phyloP scores from a whole-genome alignment of 108 stramenopile genomes.

The Discostella stelligeroides region DNA sequence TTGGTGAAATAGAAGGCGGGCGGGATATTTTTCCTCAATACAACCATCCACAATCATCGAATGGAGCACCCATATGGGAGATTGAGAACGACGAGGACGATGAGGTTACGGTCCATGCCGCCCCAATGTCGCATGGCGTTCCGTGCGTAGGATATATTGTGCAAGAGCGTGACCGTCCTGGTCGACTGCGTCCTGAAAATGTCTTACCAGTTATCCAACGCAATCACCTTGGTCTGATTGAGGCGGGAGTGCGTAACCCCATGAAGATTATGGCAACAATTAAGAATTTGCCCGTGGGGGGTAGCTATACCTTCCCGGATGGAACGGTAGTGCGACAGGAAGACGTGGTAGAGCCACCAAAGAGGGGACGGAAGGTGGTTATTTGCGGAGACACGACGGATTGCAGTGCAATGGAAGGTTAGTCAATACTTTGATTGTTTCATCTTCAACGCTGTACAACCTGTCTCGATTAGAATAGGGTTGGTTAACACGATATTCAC shows the following conservation, averaged over 20 bases:
- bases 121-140: conserved; percentile 94
- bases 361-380: conserved; percentile 89
- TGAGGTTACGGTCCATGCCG: conserved; percentile 81
- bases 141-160: conserved; percentile 95
- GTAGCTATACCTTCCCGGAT: conserved; percentile 90
- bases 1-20: conserved; percentile 45
- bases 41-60: conserved; percentile 65
- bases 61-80: conserved; percentile 88
- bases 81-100: conserved; percentile 80
- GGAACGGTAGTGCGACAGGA: conserved; percentile 80
- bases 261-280: conserved; percentile 87
- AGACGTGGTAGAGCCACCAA: conserved; percentile 82
- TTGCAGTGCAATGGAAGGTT: conserved; percentile 58
- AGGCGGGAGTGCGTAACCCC: conserved; percentile 73
- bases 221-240: conserved; percentile 71
- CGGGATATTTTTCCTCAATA: conserved; percentile 79
- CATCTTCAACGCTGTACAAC: too few species aligned
- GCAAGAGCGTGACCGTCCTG: conserved; percentile 79
- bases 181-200: conserved; percentile 77
- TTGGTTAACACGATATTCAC: too few species aligned
- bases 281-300: conserved; percentile 77
- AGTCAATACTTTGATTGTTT: not conserved
- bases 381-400: conserved; percentile 94
- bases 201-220: conserved; percentile 77
- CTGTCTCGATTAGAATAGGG: too few species aligned